Conservation (phyloP, 805 yeast species). For the Kodamaea kaohsiungensis region DNA sequence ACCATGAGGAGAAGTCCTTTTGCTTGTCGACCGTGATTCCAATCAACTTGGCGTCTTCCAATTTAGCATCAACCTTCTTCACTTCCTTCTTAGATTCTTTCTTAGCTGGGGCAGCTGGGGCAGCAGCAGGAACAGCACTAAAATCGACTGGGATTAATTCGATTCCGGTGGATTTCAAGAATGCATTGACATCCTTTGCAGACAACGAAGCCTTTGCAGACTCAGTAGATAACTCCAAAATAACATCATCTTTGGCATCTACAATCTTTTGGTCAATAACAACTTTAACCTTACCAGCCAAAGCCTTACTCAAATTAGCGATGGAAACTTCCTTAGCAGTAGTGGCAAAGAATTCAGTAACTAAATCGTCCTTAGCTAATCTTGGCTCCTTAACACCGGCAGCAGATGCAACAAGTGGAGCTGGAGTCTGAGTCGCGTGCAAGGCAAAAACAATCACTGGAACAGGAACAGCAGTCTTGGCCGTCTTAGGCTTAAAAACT, state of each 20-base stretch:
- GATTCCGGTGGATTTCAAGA: slow-evolving; percentile 50
- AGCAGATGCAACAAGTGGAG: slow-evolving; percentile 60
- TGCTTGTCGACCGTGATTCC: slow-evolving; percentile 96
- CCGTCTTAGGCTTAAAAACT: slow-evolving; percentile 89
- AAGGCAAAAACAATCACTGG: slow-evolving; percentile 83
- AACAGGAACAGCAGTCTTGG: slow-evolving; percentile 74
- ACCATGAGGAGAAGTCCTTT: slow-evolving; percentile 95
- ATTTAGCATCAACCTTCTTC: slow-evolving; percentile 50
- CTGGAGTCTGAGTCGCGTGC: slow-evolving; percentile 68
- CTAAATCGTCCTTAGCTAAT: slow-evolving; percentile 80
- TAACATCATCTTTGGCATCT: slow-evolving; percentile 35
- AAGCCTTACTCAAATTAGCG: slow-evolving; percentile 46
- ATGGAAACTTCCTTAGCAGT: slow-evolving; percentile 63
- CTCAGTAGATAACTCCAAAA: slow-evolving; percentile 50
- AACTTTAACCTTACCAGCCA: slow-evolving; percentile 60
- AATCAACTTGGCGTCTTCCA: slow-evolving; percentile 85
- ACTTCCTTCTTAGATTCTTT: slow-evolving; percentile 29
- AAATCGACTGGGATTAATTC: slow-evolving; percentile 58
- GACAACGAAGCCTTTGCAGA: slow-evolving; percentile 52
- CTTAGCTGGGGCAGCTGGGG: slow-evolving; percentile 20
- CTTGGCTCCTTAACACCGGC: slow-evolving; percentile 83
- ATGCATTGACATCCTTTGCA: slow-evolving; percentile 48
- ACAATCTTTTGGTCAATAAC: slow-evolving; percentile 55
- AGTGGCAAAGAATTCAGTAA: slow-evolving; percentile 59
- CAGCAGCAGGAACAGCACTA: slow-evolving; percentile 37